Evolutionary conservation across 495 filamentous ascomycete species (phyloP), one percentile per base, ranked within the genome.

Genomic region (Cenococcum geophilum): DNA sequence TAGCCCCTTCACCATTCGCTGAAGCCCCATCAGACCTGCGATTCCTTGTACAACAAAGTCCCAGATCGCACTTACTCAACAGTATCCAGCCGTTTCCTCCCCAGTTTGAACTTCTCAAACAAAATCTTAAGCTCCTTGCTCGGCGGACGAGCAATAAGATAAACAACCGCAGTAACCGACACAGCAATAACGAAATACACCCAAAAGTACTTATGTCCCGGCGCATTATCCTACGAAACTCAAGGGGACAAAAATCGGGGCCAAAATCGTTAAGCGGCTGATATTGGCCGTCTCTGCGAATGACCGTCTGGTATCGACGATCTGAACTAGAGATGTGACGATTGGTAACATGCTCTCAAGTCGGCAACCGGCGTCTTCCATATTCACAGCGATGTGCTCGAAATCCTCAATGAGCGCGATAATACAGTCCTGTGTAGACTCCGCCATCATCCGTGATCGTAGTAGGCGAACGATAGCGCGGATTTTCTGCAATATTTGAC

Each of bases 241-340:
- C 48, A 73, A 57, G 27, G 73, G 74, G n/a, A 77, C 65, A 52
- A 77, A 77, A 4, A 76, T 48, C 16, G 76, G 59, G 6, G 73
- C 72, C 14, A 76, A 62, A 32, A 66, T 56, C 9, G 75, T 76
- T 36, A 76, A 51, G 21, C 72, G 65, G 16, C 58, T 72, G 34
- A 76, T 70, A 40, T 73, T 71, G 22, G 68, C 61, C n/a, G 74
- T 61, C 56, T 75, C 72, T 5, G 55, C 65, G 11, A 67, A 58
- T 6, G 68, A 58, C 45, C 55, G 50, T n/a, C 54, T 22, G 10
- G n/a, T 65, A 43, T 75, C 73, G 4, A 60, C 45, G 49, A 75
- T 61, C 32, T 74, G 72, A 4, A 75, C 57, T 14, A 73, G 55
- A 1, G 68, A 67, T 14, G 67, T 65, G 12, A 72, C 60, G 5